Conservation (phyloP, 2,329 filamentous ascomycete genomes). For the Polytolypa hystricis region DNA sequence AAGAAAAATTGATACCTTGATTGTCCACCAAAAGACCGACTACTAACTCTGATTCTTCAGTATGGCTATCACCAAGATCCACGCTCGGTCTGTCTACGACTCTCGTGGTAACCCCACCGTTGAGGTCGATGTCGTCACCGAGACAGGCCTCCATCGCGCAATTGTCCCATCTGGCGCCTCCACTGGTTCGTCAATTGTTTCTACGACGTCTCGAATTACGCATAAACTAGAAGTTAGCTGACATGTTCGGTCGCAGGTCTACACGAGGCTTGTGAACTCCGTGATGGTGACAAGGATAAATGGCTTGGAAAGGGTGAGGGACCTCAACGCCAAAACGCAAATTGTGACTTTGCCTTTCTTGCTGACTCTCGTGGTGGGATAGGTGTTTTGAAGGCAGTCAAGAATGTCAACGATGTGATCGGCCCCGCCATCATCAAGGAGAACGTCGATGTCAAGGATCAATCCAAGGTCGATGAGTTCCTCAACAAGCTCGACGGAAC, state of each 20-base stretch:
- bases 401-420: conserved; percentile 75
- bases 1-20: too few species aligned
- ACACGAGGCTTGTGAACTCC: conserved; percentile 84
- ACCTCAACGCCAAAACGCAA: not conserved
- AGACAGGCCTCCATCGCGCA: conserved; percentile 91
- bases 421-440: conserved; percentile 73
- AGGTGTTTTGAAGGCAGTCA: conserved; percentile 67
- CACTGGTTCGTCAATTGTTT: conserved; percentile 55
- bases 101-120: conserved; percentile 97
- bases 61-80: conserved; percentile 86
- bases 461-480: conserved; percentile 73
- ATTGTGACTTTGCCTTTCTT: not conserved
- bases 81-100: conserved; percentile 95
- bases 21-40: too few species aligned
- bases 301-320: conserved; percentile 68
- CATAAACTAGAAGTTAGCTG: conserved; percentile 8
- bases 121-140: conserved; percentile 93
- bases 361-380: not conserved
- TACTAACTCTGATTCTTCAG: conserved; percentile 7
- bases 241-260: conserved; percentile 47
- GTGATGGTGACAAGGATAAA: conserved; percentile 77
- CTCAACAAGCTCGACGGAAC: conserved; percentile 77
- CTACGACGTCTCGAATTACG: not conserved
- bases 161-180: conserved; percentile 96
- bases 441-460: conserved; percentile 74